A percentile compares a stretch with the other conserved stretches of the same genome.
Evolutionary conservation across 306 rosid species (phyloP).

Genomic region (Canavalia ensiformis): DNA sequence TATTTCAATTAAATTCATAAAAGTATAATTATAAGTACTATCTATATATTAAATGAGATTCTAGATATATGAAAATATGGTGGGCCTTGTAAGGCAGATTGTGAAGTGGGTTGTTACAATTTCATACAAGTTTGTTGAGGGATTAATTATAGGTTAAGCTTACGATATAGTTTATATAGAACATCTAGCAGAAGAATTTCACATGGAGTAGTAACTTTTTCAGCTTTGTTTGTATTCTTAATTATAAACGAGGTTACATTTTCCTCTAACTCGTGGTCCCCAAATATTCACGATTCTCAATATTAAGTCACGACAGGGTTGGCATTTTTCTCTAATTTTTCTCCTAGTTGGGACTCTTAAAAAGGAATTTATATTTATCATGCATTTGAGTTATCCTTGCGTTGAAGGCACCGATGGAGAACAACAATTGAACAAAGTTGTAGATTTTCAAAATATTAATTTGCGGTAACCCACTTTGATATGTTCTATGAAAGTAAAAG

Average conservation of each 20-base stretch:
- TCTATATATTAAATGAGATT: background rate
- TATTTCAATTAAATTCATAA: no score
- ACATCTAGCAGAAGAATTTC: constrained; percentile 24
- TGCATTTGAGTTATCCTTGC: constrained; percentile 29
- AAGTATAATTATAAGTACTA: background rate
- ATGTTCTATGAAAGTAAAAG: constrained; percentile 41
- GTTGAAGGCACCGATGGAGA: constrained; percentile 17
- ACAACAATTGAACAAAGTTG: constrained; percentile 34
- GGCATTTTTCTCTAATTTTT: constrained; percentile 1
- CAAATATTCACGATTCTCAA: constrained; percentile 37
- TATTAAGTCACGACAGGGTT: constrained; percentile 37
- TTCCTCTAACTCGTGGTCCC: constrained; percentile 58
- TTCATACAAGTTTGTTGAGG: constrained; percentile 17
- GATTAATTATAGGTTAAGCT: constrained; percentile 27
- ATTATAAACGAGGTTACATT: constrained; percentile 21
- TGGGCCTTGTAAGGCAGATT: constrained; percentile 29
- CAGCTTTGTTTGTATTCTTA: constrained; percentile 65
- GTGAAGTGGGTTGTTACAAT: constrained; percentile 33
- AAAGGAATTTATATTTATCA: background rate
- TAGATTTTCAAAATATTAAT: constrained; percentile 41
- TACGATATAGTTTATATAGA: constrained; percentile 5
- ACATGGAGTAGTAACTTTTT: constrained; percentile 59
- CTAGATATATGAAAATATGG: background rate
- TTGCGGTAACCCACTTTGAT: constrained; percentile 57
- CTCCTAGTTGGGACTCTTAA: constrained; percentile 25